Evolutionary conservation across 305 asterid species (phyloP).

Genomic region (Solanum chacoense): DNA sequence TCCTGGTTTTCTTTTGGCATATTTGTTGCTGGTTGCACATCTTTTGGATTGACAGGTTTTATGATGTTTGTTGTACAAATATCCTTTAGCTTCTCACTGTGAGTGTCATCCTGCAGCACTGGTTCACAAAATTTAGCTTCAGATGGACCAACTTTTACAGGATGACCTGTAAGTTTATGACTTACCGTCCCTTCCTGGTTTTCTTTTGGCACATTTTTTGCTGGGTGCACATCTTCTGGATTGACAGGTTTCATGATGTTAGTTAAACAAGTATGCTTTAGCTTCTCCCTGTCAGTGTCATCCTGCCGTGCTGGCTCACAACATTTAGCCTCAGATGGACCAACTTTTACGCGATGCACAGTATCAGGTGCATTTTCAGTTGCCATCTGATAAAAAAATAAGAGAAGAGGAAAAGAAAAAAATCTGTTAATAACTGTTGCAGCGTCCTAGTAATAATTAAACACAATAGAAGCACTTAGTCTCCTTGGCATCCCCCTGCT

Average conservation of each 20-base stretch:
- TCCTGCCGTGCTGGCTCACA: background rate
- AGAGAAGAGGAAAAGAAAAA: background rate
- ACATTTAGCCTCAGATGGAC: background rate
- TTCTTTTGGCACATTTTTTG: too few relatives aligned
- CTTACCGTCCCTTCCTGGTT: background rate
- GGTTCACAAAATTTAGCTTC: background rate
- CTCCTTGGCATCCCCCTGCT: background rate
- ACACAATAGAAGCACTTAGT: background rate
- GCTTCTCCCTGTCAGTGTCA: conserved; percentile 6
- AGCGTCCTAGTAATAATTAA: background rate
- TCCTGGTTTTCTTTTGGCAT: background rate
- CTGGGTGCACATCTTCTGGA: background rate
- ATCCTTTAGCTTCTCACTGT: conserved; percentile 5
- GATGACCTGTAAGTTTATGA: too few relatives aligned
- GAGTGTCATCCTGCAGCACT: background rate
- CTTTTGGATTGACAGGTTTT: background rate
- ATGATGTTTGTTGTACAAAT: background rate
- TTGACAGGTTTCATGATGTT: background rate
- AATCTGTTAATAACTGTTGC: background rate
- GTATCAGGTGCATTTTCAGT: background rate
- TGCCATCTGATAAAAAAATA: conserved; percentile 4
- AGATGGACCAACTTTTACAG: background rate
- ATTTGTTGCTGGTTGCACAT: conserved; percentile 14
- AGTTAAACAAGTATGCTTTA: background rate
- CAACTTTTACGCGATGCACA: background rate